Evolutionary conservation across 192 early-diverging fungal genomes (phyloP), one percentile per base, ranked within the genome.

Genomic region (Geranomyces variabilis): DNA sequence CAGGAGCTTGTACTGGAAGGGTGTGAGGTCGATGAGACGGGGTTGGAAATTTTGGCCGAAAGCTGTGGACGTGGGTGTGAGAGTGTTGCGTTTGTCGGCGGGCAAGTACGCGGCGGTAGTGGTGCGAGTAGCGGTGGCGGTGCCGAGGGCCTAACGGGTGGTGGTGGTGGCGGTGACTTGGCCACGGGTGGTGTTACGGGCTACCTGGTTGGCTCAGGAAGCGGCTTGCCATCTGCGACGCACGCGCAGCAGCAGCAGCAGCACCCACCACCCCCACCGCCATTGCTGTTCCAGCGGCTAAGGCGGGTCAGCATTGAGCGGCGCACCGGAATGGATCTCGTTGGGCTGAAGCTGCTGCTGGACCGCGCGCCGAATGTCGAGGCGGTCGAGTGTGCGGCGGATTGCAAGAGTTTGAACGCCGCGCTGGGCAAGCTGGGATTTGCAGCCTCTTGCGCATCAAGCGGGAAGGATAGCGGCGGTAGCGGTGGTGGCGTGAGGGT

Each of bases 21-120:
- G 9, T 80, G 79, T 63, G 79, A 80, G 59, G 15, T 80, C 33
- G 79, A 80, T 45, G 79, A 80, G 53, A 80, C 74, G 17, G 79
- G 79, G 8, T 46, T 77, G 22, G 74, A 73, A 33, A 57, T 80
- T 17, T 64, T 80, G 1, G 79, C 75, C n/a, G 71, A 60, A 30
- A 66, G 64, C 63, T 66, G 63, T 47, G 71, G 65, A 13, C 14
- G 29, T 1, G 62, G n/a, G 15, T 14, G 64, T 5, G 19, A 26
- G 30, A 29, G 36, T 22, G 15, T 74, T 31, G 36, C 55, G 15
- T 53, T 74, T 57, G 51, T 66, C 15, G 71, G 71, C 24, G 71
- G 71, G 22, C 60, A 71, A 71, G 70, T 71, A 7, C 15, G 70
- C 13, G 70, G 70, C 34, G 60, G 36, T 41, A 10, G 36, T 34